phyloP scores from a whole-genome alignment of 2,329 filamentous ascomycete genomes.

The Beauveria caledonica region DNA sequence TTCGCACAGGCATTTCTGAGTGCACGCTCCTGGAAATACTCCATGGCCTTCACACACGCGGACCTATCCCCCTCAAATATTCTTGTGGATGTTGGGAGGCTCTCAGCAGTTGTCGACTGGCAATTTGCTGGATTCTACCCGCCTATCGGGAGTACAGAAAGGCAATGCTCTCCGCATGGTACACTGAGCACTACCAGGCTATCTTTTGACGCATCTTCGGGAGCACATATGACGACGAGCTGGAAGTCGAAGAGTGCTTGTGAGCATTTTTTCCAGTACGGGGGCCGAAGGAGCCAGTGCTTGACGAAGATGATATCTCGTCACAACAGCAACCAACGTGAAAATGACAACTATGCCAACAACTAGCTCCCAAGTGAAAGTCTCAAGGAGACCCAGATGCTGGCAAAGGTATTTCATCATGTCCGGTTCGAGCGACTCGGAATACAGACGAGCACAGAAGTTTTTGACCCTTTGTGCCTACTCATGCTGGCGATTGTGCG shows the following conservation, averaged over 20 bases:
- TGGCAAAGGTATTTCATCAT: too few species aligned
- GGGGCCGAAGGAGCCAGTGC: neutral
- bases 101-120: slow-evolving; percentile 39
- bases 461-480: neutral
- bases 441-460: too few species aligned
- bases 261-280: neutral
- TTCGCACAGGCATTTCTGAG: slow-evolving; percentile 14
- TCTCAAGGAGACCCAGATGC: too few species aligned
- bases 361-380: neutral
- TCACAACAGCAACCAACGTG: neutral
- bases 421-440: too few species aligned
- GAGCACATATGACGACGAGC: neutral
- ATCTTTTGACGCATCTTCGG: neutral
- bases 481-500: neutral
- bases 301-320: neutral
- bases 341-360: neutral
- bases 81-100: slow-evolving; percentile 17
- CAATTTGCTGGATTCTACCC: slow-evolving; percentile 38
- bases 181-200: neutral
- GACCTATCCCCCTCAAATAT: slow-evolving; percentile 28
- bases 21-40: slow-evolving; percentile 16
- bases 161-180: slow-evolving; percentile 12
- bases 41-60: slow-evolving; percentile 26
- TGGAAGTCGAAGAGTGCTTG: neutral
- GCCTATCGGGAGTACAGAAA: slow-evolving; percentile 32